Base-by-base conservation (phyloP, 225 moss, liverwort and hornwort species). In the Polytrichum commune region DNA sequence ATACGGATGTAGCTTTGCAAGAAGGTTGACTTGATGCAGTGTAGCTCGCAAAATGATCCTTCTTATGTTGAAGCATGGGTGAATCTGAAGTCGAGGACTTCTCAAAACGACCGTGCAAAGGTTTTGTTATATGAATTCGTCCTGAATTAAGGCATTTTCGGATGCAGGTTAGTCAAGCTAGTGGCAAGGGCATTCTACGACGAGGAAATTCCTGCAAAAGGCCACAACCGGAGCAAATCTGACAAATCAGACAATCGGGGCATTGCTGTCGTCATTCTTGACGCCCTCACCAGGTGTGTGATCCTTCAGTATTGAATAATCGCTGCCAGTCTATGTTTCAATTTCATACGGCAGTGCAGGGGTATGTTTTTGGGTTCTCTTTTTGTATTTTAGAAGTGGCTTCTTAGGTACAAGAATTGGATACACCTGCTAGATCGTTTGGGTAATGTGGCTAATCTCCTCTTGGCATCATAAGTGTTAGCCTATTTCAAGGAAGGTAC, bases 121-220 rank as follows among this genome's bases (percentile, higher is more conserved):
- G 32, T 5, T 16, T 22, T 46, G 46, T 46, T 16, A 46, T 13
- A 16, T 13, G 24, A 19, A 24, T 26, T 19, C 16, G 67, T 28
- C 19, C 24, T 20, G 54, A 60, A 22, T 20, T 30, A 19, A 27
- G 74, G 55, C 33, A 30, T 63, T 71, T 33, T 32, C 23, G 22
- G 27, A 26, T 76, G 84, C 86, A 86, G 89, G 80, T 82, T 98
- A 83, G 97, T 98, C 24, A 98, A 91, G 82, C 85, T 98, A 67
- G 97, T 98, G 70, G 97, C 95, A 25, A 88, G 98, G 76, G 93
- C 95, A 56, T 98, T 98, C 66, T 98, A 98, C 76, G 98, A 98
- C 78, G 98, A 98, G 78, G 98, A 98, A 83, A 95, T 95, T 78
- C 98, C 98, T 55, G 88, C 95, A 1, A 98, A 98, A 78, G 98